Evolutionary conservation across 805 yeast species (phyloP), one percentile per base, ranked within the genome.

Genomic region (Kluyveromyces aestuarii): DNA sequence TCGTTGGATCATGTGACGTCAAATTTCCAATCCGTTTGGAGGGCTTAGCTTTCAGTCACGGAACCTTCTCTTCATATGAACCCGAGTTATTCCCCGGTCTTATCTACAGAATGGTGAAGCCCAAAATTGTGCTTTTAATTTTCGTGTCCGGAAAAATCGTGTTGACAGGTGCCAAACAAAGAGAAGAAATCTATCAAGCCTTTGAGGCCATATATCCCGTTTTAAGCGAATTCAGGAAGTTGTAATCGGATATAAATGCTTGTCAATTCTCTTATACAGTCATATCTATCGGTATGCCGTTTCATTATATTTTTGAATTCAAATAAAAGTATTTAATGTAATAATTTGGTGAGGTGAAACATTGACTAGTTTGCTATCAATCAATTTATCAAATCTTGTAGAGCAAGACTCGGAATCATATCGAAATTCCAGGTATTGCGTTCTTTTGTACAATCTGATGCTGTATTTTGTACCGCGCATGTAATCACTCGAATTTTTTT

Each of bases 21-120:
- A 91, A 93, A 67, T 93, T 93, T 68, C 99, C 99, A 17, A 93
- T 93, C 56, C 81, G 99, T 66, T 74, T 93, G 55, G 99, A 93
- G 73, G 99, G 99, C 51, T 77, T 93, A 61, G 99, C 99, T 4
- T 93, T 90, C 67, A 82, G 95, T 58, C 99, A 93, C 77, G 99
- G 99, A 51, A 88, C 96, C 72, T 93, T 93, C 91, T 85, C 96
- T 55, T 87, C 96, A 16, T 93, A 93, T 64, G 99, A 93, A 70
- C 99, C 99, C 3, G 99, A 93, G 69, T 74, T 93, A 64, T 93
- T 93, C 70, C 99, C 99, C 2, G 99, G 99, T 63, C 77, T 93
- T 59, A 93, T 93, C 71, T 93, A 93, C 75, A 88, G 99, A 77
- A 93, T 93, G 99, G 99, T 93, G 59, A 91, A 91, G 68, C 99